A percentile compares a stretch with the other conserved stretches of the same genome.
phyloP scores from a whole-genome alignment of 768 basidiomycete genomes.

The Lactarius hatsudake region DNA sequence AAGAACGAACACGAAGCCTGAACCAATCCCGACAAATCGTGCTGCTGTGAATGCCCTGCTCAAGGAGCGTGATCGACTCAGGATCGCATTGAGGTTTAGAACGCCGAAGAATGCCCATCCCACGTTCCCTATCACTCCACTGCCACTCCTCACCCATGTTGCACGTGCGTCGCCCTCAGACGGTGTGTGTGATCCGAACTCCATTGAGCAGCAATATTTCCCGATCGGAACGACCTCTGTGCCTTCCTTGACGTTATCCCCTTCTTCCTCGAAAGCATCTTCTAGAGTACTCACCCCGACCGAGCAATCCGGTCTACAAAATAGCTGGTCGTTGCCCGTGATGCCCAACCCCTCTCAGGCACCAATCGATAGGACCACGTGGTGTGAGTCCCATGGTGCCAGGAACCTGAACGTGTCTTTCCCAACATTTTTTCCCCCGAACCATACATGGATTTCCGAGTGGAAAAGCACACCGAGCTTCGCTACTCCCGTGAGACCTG shows the following conservation, averaged over 20 bases:
- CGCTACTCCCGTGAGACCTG: not conserved
- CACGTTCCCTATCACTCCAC: not conserved
- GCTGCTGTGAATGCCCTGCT: not conserved
- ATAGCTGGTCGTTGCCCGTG: not conserved
- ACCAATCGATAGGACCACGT: not conserved
- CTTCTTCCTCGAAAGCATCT: not conserved
- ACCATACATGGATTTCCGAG: not conserved
- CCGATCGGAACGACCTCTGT: not conserved
- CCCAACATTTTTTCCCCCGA: not conserved
- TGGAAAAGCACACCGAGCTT: not conserved
- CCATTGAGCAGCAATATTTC: not conserved
- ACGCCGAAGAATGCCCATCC: not conserved
- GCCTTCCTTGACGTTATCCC: not conserved
- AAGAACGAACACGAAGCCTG: not conserved
- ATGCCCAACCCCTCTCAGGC: not conserved
- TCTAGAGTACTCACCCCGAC: not conserved
- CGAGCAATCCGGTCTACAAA: not conserved
- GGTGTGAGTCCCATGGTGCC: not conserved
- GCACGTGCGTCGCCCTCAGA: not conserved
- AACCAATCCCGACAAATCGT: not conserved
- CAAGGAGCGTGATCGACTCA: not conserved
- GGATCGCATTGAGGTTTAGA: not conserved
- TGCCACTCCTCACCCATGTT: not conserved
- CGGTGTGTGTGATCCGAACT: not conserved
- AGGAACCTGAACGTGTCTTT: not conserved